Conservation (phyloP, 257 asterid species). For the Nicotiana otophora region DNA sequence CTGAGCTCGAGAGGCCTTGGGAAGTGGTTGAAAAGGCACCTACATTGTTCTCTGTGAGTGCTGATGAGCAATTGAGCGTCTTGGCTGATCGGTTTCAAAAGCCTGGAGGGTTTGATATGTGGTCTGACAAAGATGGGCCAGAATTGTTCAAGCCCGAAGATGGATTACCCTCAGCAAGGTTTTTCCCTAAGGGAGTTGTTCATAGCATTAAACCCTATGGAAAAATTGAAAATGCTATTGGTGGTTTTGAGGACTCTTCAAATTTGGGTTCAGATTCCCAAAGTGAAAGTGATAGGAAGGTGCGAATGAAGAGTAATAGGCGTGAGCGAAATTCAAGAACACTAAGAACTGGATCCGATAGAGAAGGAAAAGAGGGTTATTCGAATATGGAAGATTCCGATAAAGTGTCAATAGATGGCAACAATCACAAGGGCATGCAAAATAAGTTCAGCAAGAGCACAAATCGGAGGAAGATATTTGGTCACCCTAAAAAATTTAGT, state of each 20-base stretch:
- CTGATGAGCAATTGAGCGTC: slow-evolving; percentile 91
- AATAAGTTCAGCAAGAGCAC: slow-evolving; percentile 33
- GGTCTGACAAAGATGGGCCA: slow-evolving; percentile 92
- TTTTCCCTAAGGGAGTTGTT: slow-evolving; percentile 90
- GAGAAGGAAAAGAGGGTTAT: slow-evolving; percentile 22
- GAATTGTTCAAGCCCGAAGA: slow-evolving; percentile 56
- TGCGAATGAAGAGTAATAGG: slow-evolving; percentile 15
- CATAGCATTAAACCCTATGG: slow-evolving; percentile 73
- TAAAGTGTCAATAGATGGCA: slow-evolving; percentile 20
- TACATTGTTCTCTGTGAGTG: slow-evolving; percentile 71
- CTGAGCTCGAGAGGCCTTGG: slow-evolving; percentile 98
- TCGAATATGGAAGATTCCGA: background rate
- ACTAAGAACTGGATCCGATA: slow-evolving; percentile 9
- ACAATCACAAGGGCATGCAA: slow-evolving; percentile 16
- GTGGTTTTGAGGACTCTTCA: slow-evolving; percentile 18
- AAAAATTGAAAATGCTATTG: slow-evolving; percentile 19
- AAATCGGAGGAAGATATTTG: slow-evolving; percentile 19
- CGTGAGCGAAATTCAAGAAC: slow-evolving; percentile 11
- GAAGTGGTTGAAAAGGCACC: slow-evolving; percentile 84
- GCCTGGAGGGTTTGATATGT: slow-evolving; percentile 93
- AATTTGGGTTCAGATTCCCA: slow-evolving; percentile 3
- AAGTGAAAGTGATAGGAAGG: slow-evolving; percentile 10
- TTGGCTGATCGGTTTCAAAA: slow-evolving; percentile 95
- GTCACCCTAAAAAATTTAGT: slow-evolving; percentile 21
- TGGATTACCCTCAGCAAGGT: slow-evolving; percentile 65